Evolutionary conservation across 176 grass and related monocot genomes (phyloP).

Genomic region (Aegilops tauschii): DNA sequence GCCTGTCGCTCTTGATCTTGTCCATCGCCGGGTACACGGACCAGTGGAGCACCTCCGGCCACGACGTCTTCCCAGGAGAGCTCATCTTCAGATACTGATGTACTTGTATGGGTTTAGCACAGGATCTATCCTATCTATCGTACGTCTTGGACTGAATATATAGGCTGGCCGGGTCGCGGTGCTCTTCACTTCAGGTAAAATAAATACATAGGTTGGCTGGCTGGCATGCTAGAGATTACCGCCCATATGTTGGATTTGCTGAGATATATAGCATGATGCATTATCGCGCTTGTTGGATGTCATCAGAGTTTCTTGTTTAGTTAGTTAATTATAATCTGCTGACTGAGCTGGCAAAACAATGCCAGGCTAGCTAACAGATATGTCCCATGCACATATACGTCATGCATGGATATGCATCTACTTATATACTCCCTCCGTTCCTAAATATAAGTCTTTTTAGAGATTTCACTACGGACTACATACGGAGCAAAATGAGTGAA

Average conservation of each 20-base stretch:
- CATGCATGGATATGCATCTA: too few relatives aligned
- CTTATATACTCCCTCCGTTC: too few relatives aligned
- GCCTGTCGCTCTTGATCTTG: not conserved
- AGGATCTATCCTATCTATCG: not conserved
- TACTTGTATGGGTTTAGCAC: not conserved
- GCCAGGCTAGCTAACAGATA: not conserved
- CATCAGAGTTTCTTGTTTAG: too few relatives aligned
- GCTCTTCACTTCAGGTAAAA: not conserved
- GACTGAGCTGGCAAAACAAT: not conserved
- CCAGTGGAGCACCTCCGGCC: not conserved
- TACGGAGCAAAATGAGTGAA: too few relatives aligned
- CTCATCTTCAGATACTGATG: not conserved
- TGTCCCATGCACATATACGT: too few relatives aligned
- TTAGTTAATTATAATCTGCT: not conserved
- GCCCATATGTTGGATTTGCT: not conserved
- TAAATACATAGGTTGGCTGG: not conserved
- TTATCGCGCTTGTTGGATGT: too few relatives aligned
- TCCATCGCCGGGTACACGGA: too few relatives aligned
- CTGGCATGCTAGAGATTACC: not conserved
- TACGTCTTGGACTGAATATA: not conserved
- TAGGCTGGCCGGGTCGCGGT: not conserved
- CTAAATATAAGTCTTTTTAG: too few relatives aligned
- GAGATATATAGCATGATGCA: too few relatives aligned
- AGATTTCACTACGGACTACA: too few relatives aligned
- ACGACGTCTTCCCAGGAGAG: not conserved